These are phyloP conservation scores for Lipomyces lipofer DNA, from an alignment of 805 yeast genomes.

Conservation along the genomic window DNA sequence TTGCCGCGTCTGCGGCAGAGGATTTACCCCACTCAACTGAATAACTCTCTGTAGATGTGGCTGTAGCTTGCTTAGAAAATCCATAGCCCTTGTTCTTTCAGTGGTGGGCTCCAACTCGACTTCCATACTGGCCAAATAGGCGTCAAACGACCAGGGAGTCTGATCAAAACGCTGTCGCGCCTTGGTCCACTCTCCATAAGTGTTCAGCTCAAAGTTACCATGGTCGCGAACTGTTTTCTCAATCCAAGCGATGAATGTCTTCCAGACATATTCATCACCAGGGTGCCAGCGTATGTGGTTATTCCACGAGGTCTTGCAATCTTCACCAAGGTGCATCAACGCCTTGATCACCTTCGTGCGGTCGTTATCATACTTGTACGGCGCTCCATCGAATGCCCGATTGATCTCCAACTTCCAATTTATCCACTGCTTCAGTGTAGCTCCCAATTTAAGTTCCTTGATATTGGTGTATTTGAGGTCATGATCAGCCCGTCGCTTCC, in stretches of 20 bases:
- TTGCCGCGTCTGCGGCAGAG: not conserved
- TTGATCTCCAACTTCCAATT: not conserved
- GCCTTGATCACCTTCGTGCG: not conserved
- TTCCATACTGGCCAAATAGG: not conserved
- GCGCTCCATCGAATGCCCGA: not conserved
- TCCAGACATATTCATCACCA: not conserved
- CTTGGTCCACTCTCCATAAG: conserved; percentile 1
- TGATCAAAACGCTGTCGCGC: not conserved
- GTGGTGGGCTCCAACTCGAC: not conserved
- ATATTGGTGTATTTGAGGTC: not conserved
- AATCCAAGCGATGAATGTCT: not conserved
- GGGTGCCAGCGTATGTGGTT: not conserved
- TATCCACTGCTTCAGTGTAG: not conserved
- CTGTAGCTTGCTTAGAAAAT: not conserved
- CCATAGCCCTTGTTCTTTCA: not conserved
- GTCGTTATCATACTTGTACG: not conserved
- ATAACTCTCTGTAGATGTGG: not conserved
- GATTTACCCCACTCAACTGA: not conserved
- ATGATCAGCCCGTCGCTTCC: not conserved
- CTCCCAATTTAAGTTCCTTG: not conserved
- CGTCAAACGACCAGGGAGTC: not conserved
- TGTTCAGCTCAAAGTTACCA: not conserved
- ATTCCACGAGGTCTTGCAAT: not conserved
- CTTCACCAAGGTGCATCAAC: not conserved
- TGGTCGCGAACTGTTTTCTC: not conserved